Conservation (phyloP, 2,329 filamentous ascomycete genomes). For the Daldinia sp. region DNA sequence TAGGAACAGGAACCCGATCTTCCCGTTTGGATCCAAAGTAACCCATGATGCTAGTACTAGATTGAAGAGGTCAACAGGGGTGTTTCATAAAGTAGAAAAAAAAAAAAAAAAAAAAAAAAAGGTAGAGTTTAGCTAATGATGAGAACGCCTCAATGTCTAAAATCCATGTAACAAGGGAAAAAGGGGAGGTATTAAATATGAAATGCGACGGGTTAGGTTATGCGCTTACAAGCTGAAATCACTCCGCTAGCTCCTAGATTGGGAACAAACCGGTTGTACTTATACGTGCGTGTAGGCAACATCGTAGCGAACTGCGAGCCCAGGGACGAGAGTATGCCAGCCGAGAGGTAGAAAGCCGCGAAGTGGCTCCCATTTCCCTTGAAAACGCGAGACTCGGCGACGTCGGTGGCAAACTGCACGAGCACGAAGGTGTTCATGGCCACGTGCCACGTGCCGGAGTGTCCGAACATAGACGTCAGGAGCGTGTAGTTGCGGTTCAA, state of each 20-base stretch:
- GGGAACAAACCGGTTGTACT: constrained; percentile 17
- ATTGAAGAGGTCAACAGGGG: constrained; percentile 1
- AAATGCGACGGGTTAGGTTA: too few species aligned
- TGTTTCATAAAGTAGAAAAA: too few species aligned
- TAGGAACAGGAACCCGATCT: constrained; percentile 43
- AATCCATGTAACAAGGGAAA: too few species aligned
- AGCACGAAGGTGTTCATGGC: constrained; percentile 45
- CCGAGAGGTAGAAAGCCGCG: constrained; percentile 49
- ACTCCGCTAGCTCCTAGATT: constrained; percentile 45
- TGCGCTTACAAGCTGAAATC: constrained; percentile 42
- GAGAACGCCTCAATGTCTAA: too few species aligned
- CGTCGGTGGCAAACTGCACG: constrained; percentile 30
- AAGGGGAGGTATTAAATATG: too few species aligned
- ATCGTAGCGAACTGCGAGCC: constrained; percentile 41
- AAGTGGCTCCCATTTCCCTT: constrained; percentile 43
- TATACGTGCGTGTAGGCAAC: constrained; percentile 34
- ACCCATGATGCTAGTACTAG: constrained; percentile 43
- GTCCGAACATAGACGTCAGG: constrained; percentile 48
- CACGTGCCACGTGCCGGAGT: constrained; percentile 40
- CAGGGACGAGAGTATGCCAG: constrained; percentile 45
- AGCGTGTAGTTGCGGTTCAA: constrained; percentile 44
- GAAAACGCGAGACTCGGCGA: constrained; percentile 37
- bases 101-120: background rate
- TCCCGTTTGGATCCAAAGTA: constrained; percentile 33
- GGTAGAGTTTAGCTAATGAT: too few species aligned